Percentiles rank a stretch among this genome's conserved stretches.
Evolutionary conservation across 1,284 basidiomycete species (phyloP).

Genomic region (Porogramme epimiltina): DNA sequence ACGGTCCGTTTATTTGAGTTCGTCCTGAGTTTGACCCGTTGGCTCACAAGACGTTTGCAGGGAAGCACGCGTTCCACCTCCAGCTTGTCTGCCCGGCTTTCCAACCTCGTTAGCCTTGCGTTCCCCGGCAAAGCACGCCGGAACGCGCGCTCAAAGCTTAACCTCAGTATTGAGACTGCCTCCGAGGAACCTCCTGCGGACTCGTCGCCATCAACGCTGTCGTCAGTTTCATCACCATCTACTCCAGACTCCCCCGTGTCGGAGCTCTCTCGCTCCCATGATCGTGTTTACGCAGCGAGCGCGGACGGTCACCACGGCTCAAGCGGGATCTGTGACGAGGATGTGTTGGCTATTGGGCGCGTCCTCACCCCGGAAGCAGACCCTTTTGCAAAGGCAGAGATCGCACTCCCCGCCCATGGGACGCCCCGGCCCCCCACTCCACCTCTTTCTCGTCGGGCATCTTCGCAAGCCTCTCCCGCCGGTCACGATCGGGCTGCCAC

Average conservation of each 20-base stretch:
- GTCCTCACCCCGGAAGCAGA: slow-evolving; percentile 35
- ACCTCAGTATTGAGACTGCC: slow-evolving; percentile 24
- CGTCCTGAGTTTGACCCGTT: neutral
- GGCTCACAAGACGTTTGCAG: slow-evolving; percentile 14
- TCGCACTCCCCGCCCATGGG: slow-evolving; percentile 15
- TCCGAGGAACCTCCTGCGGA: slow-evolving; percentile 19
- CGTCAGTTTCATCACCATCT: slow-evolving; percentile 20
- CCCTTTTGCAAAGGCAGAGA: slow-evolving; percentile 33
- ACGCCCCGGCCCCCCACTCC: slow-evolving; percentile 20
- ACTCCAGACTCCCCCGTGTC: slow-evolving; percentile 23
- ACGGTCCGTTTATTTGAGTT: slow-evolving; percentile 20
- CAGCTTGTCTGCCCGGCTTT: slow-evolving; percentile 25
- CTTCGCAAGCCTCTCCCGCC: slow-evolving; percentile 7
- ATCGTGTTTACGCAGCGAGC: slow-evolving; percentile 13
- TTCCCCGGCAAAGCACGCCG: slow-evolving; percentile 23
- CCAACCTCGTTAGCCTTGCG: slow-evolving; percentile 21
- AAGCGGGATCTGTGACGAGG: slow-evolving; percentile 16
- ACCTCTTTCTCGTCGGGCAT: slow-evolving; percentile 10
- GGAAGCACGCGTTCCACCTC: slow-evolving; percentile 23
- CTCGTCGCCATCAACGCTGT: slow-evolving; percentile 26
- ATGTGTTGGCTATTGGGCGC: slow-evolving; percentile 27
- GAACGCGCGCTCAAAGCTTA: slow-evolving; percentile 29
- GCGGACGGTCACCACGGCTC: slow-evolving; percentile 5
- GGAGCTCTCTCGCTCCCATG: slow-evolving; percentile 18
- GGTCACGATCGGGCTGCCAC: slow-evolving; percentile 6